phyloP scores from a whole-genome alignment of 208 protist species.

The Crithidia thermophila region DNA sequence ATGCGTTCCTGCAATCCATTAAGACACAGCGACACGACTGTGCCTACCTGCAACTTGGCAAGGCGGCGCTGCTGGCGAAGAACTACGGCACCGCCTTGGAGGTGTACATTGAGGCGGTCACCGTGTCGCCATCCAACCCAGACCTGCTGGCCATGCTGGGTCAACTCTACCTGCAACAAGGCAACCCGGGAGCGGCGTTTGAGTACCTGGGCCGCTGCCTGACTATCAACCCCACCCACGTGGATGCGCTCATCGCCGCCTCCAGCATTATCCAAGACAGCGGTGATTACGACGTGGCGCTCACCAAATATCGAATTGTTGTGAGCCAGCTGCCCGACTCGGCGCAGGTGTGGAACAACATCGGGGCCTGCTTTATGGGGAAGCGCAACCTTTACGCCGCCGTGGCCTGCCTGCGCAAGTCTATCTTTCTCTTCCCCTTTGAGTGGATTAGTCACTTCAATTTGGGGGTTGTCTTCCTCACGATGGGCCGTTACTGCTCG shows the following conservation, averaged over 20 bases:
- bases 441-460: slow-evolving; percentile 98
- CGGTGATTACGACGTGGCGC: slow-evolving; percentile 95
- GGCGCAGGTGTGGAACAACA: slow-evolving; percentile 98
- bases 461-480: slow-evolving; percentile 93
- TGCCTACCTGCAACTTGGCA: slow-evolving; percentile 92
- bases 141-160: slow-evolving; percentile 94
- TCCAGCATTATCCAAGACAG: slow-evolving; percentile 96
- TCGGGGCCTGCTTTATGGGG: slow-evolving; percentile 97
- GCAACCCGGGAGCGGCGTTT: slow-evolving; percentile 86
- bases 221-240: slow-evolving; percentile 88
- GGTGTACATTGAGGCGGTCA: slow-evolving; percentile 88
- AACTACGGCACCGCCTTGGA: slow-evolving; percentile 72
- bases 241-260: slow-evolving; percentile 92
- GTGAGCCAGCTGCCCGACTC: slow-evolving; percentile 86
- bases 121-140: slow-evolving; percentile 90
- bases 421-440: slow-evolving; percentile 93
- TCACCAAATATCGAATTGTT: slow-evolving; percentile 96
- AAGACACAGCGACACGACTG: slow-evolving; percentile 88
- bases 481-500: slow-evolving; percentile 91
- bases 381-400: slow-evolving; percentile 94
- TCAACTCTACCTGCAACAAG: slow-evolving; percentile 88
- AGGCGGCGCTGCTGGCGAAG: slow-evolving; percentile 71
- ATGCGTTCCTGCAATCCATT: slow-evolving; percentile 86
- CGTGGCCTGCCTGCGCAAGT: slow-evolving; percentile 95
- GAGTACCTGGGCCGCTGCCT: slow-evolving; percentile 92